A percentile compares a stretch with the other conserved stretches of the same genome.
phyloP scores from a whole-genome alignment of 306 rosid species.

The Dryas octopetala region DNA sequence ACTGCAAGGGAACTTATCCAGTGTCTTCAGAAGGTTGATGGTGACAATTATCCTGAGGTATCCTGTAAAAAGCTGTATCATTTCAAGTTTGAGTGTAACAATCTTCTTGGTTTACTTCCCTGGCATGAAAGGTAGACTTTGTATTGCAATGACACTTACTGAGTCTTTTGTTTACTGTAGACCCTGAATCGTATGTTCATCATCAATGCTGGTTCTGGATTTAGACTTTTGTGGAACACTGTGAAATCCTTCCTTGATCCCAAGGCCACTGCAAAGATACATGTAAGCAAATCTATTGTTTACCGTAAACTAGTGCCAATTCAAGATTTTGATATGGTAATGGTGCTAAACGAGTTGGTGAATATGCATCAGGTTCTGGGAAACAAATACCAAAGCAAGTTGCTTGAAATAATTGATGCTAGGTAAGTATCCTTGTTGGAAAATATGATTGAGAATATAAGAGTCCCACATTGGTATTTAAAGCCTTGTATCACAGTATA shows the following conservation, averaged over 20 bases:
- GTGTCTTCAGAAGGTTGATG: constrained; percentile 88
- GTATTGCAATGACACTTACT: constrained; percentile 17
- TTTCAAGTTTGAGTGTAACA: constrained; percentile 8
- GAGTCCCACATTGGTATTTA: too few relatives aligned
- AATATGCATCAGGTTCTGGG: constrained; percentile 67
- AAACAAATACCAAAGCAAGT: constrained; percentile 83
- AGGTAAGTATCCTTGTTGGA: constrained; percentile 33
- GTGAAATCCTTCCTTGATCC: constrained; percentile 92
- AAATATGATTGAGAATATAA: background rate
- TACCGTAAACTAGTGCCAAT: constrained; percentile 4
- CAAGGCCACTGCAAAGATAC: constrained; percentile 81
- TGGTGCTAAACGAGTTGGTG: constrained; percentile 25
- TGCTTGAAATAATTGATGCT: constrained; percentile 91
- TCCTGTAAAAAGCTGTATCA: constrained; percentile 12
- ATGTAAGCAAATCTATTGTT: constrained; percentile 40
- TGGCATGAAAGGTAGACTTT: background rate
- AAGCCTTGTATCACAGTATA: too few relatives aligned
- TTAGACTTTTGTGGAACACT: constrained; percentile 87
- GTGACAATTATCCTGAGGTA: constrained; percentile 98
- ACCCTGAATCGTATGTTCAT: constrained; percentile 91
- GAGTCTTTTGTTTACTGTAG: constrained; percentile 33
- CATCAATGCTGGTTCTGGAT: constrained; percentile 98
- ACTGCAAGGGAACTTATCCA: constrained; percentile 88
- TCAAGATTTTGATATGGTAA: constrained; percentile 13
- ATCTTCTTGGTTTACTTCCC: background rate